These are phyloP conservation scores for Rubia peregrina DNA, from an alignment of 305 asterid species.

Conservation along the genomic window DNA sequence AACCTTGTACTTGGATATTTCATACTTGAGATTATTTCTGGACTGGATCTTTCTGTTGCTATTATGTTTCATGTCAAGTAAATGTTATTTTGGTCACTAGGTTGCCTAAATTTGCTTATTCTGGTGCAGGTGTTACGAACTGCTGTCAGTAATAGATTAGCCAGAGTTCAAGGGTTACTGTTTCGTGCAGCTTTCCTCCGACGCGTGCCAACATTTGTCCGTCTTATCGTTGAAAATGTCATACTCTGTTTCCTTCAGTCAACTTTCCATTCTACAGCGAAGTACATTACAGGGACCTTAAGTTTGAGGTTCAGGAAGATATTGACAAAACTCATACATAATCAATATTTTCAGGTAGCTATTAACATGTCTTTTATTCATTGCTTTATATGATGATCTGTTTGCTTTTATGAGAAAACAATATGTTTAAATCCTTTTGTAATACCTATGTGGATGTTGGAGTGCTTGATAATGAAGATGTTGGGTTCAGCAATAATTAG, in stretches of 20 bases:
- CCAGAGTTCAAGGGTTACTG: constrained; percentile 97
- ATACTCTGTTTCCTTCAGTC: constrained; percentile 85
- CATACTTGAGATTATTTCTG: background rate
- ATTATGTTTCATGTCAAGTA: background rate
- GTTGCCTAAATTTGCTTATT: constrained; percentile 12
- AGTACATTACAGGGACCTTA: constrained; percentile 86
- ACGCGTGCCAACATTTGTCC: constrained; percentile 83
- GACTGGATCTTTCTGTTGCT: background rate
- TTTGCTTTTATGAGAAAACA: background rate
- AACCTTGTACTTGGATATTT: background rate
- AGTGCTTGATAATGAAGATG: background rate
- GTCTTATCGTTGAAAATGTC: constrained; percentile 87
- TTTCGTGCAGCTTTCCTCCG: constrained; percentile 97
- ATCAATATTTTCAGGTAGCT: constrained; percentile 88
- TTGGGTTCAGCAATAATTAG: background rate
- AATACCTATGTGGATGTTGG: background rate
- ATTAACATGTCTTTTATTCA: constrained; percentile 4
- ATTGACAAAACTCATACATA: constrained; percentile 80
- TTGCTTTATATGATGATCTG: background rate
- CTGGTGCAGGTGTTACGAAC: constrained; percentile 75
- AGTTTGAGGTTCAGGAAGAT: constrained; percentile 83
- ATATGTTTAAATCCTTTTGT: background rate
- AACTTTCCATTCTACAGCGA: constrained; percentile 82
- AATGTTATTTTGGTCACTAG: constrained; percentile 9
- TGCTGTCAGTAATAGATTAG: constrained; percentile 92